phyloP scores from a whole-genome alignment of 495 filamentous ascomycete species.

The Tricharina praecox region DNA sequence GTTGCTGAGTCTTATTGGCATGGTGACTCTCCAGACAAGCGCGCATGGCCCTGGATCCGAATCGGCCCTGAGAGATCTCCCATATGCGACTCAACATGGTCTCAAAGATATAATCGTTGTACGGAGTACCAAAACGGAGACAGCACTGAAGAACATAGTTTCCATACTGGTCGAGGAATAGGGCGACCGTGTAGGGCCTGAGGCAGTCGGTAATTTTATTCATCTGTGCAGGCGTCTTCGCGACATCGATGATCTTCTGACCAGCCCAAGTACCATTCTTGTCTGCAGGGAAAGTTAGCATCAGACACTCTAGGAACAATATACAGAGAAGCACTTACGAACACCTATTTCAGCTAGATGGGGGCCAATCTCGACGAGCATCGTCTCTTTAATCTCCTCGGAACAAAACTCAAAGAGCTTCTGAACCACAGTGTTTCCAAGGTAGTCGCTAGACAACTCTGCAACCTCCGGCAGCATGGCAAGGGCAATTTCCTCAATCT shows the following conservation, averaged over 20 bases:
- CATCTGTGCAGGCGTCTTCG: conserved; percentile 71
- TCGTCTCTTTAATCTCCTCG: conserved; percentile 72
- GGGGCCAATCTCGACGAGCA: conserved; percentile 74
- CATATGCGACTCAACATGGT: conserved; percentile 90
- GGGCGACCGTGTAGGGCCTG: conserved; percentile 64
- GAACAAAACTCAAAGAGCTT: conserved; percentile 95
- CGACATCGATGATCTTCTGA: conserved; percentile 97
- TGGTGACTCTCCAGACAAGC: conserved; percentile 95
- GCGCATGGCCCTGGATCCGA: conserved; percentile 88
- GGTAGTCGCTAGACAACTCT: conserved; percentile 73
- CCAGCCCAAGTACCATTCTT: conserved; percentile 99
- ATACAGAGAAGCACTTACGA: conserved; percentile 28
- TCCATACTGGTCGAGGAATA: conserved; percentile 94
- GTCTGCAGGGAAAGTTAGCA: conserved; percentile 30
- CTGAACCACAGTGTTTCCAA: conserved; percentile 98
- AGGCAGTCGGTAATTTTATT: conserved; percentile 65
- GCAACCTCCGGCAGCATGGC: conserved; percentile 94
- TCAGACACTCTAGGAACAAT: neutral
- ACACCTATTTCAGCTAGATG: conserved; percentile 92
- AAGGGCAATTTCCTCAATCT: conserved; percentile 81
- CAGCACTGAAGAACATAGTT: conserved; percentile 97
- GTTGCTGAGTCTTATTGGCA: conserved; percentile 84
- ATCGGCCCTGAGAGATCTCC: conserved; percentile 84
- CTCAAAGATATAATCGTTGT: conserved; percentile 94
- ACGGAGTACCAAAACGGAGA: conserved; percentile 71